A percentile compares a stretch with the other conserved stretches of the same genome.
Conservation (phyloP, 768 basidiomycete species). For the Mycena polygramma region DNA sequence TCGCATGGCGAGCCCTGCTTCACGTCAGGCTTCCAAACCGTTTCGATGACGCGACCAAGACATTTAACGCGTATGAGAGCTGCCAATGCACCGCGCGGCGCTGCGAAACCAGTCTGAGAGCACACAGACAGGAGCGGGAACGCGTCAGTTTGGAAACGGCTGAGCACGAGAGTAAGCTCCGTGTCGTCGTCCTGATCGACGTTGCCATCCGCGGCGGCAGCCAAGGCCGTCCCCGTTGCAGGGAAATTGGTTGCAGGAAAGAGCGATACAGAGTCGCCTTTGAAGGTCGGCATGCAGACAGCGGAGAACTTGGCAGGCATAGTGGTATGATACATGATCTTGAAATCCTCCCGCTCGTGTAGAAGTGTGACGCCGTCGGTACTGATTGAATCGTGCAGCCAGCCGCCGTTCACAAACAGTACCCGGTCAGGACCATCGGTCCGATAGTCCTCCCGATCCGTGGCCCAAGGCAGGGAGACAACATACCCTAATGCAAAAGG, state of each 20-base stretch:
- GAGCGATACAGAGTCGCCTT: slow-evolving; percentile 8
- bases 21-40: slow-evolving; percentile 39
- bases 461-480: slow-evolving; percentile 7
- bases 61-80: slow-evolving; percentile 28
- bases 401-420: neutral
- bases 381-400: neutral
- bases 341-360: slow-evolving; percentile 9
- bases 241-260: neutral
- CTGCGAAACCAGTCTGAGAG: slow-evolving; percentile 9
- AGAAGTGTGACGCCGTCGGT: neutral
- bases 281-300: slow-evolving; percentile 17
- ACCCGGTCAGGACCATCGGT: slow-evolving; percentile 6
- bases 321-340: slow-evolving; percentile 4
- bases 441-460: slow-evolving; percentile 17
- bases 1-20: slow-evolving; percentile 33
- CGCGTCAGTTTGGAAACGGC: slow-evolving; percentile 23
- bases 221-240: neutral
- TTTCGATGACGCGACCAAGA: slow-evolving; percentile 32
- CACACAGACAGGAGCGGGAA: slow-evolving; percentile 32
- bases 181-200: neutral
- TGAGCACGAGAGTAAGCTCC: slow-evolving; percentile 9
- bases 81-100: slow-evolving; percentile 31
- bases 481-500: slow-evolving; percentile 8
- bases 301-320: slow-evolving; percentile 9
- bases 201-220: neutral